Percentiles rank a stretch among this genome's conserved stretches.
Evolutionary conservation across 2,329 filamentous ascomycete genomes (phyloP).

Genomic region (Chaetomium sp.): DNA sequence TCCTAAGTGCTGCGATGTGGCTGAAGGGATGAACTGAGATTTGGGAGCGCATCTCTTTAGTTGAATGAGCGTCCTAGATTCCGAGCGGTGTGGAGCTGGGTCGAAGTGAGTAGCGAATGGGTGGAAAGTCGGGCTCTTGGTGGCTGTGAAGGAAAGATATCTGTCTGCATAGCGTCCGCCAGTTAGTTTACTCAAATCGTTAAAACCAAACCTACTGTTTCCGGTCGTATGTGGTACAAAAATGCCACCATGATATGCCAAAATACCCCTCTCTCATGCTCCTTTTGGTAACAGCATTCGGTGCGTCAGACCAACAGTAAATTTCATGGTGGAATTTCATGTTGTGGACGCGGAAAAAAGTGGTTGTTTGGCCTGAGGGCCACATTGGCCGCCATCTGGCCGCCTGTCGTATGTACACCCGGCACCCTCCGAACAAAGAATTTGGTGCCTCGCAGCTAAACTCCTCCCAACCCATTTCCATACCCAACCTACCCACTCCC

Average conservation of each 20-base stretch:
- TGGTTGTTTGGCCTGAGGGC: conserved; percentile 15
- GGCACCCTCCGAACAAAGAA: conserved; percentile 8
- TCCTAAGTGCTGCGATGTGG: no score
- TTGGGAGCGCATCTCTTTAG: no score
- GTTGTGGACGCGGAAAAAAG: conserved; percentile 7
- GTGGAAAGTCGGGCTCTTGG: not conserved
- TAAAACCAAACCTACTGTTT: no score
- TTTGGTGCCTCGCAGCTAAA: not conserved
- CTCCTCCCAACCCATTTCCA: not conserved
- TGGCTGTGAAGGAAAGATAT: not conserved
- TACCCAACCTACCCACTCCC: not conserved
- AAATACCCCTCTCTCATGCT: no score
- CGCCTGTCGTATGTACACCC: conserved; percentile 20
- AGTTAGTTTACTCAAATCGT: not conserved
- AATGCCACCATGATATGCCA: no score
- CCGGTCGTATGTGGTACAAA: no score
- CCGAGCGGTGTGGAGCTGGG: not conserved
- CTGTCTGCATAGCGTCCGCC: conserved; percentile 8
- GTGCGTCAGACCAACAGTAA: no score
- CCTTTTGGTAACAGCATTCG: no score
- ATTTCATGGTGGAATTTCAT: no score
- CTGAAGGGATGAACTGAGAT: no score
- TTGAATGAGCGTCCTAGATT: no score
- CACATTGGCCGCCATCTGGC: conserved; percentile 14
- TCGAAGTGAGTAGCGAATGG: not conserved